Percentiles rank a stretch among this genome's conserved stretches.
Evolutionary conservation across 257 asterid species (phyloP).

Genomic region (Forsythia viridissima): DNA sequence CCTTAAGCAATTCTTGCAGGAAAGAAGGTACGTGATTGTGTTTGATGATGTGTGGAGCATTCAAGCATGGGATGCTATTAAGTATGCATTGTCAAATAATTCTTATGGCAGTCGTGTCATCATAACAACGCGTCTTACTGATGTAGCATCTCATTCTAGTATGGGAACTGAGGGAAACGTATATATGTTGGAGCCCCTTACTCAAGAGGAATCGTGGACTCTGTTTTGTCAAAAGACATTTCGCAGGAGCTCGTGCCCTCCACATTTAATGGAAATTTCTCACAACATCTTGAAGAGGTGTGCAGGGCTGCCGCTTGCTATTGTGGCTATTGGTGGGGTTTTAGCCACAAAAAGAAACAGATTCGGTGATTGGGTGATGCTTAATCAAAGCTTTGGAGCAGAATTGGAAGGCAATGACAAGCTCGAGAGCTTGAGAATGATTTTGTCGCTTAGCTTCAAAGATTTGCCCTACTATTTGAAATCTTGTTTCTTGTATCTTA

Average conservation of each 20-base stretch:
- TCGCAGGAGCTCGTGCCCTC: constrained; percentile 19
- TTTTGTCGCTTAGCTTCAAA: constrained; percentile 24
- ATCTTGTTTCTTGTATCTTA: constrained; percentile 24
- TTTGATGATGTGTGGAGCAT: constrained; percentile 25
- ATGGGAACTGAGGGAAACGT: neutral
- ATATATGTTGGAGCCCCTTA: neutral
- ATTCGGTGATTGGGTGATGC: neutral
- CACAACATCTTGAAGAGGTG: constrained; percentile 8
- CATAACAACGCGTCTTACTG: constrained; percentile 13
- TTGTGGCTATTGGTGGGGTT: neutral
- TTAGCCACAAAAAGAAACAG: neutral
- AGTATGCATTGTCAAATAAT: constrained; percentile 16
- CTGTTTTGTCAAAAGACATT: constrained; percentile 28
- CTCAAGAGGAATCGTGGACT: constrained; percentile 9
- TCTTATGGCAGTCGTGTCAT: constrained; percentile 21
- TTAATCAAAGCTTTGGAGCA: neutral
- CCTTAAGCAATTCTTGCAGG: constrained; percentile 1
- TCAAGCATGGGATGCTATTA: constrained; percentile 19
- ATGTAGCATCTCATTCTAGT: neutral
- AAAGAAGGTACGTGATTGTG: constrained; percentile 18
- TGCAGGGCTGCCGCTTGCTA: neutral
- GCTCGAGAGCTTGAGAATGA: constrained; percentile 9
- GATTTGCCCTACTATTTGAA: constrained; percentile 31
- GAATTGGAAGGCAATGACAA: constrained; percentile 8
- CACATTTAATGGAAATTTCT: constrained; percentile 3